Percentiles rank a stretch among this genome's conserved stretches.
phyloP scores from a whole-genome alignment of 345 rosid species.

The Hirschfeldia incana region DNA sequence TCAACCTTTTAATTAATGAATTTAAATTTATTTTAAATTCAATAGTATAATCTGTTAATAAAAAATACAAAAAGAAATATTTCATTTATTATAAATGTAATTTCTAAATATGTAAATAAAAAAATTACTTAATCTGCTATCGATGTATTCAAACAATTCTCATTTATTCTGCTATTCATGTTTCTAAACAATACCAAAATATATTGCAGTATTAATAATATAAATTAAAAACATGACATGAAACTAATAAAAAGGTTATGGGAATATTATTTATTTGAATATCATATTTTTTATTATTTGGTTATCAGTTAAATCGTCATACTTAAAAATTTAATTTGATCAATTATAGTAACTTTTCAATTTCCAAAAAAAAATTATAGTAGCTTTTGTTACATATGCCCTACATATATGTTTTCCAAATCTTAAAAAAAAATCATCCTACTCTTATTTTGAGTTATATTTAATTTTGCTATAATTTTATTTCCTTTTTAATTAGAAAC shows the following conservation, averaged over 20 bases:
- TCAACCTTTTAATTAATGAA: too few relatives aligned
- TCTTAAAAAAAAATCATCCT: neutral
- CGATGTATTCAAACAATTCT: too few relatives aligned
- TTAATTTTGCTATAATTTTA: neutral
- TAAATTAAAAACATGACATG: neutral
- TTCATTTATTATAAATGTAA: too few relatives aligned
- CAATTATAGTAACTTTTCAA: neutral
- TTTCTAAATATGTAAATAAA: too few relatives aligned
- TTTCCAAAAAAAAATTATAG: neutral
- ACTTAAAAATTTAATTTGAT: neutral
- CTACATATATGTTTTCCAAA: neutral
- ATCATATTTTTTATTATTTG: neutral
- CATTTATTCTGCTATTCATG: too few relatives aligned
- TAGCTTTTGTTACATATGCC: neutral
- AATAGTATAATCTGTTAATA: too few relatives aligned
- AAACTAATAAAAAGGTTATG: neutral
- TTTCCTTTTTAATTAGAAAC: neutral
- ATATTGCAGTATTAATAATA: neutral
- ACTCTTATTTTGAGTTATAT: neutral
- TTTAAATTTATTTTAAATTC: too few relatives aligned
- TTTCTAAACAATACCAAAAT: too few relatives aligned
- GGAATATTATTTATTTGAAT: neutral
- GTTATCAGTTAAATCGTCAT: neutral
- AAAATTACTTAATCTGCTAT: too few relatives aligned
- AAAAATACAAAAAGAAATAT: too few relatives aligned